Percentiles rank a stretch among this genome's conserved stretches.
Evolutionary conservation across 495 filamentous ascomycete species (phyloP).

Genomic region (Xylaria longipes): DNA sequence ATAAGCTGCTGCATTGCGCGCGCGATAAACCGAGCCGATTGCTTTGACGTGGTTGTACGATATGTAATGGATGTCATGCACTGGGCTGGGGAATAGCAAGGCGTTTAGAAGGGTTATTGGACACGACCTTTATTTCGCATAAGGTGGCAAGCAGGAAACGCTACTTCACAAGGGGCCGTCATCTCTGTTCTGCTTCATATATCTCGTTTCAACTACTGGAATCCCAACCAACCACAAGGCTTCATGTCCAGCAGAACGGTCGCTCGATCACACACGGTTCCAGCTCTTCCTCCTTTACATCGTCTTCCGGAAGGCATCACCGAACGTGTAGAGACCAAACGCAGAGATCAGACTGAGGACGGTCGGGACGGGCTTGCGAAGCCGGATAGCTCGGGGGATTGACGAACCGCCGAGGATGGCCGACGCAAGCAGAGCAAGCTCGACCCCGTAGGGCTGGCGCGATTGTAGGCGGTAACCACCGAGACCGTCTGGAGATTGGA

Average conservation of each 20-base stretch:
- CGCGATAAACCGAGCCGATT: background rate
- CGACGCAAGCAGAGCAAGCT: slow-evolving; percentile 79
- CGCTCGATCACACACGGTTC: slow-evolving; percentile 2
- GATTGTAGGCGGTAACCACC: slow-evolving; percentile 73
- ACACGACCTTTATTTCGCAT: slow-evolving; percentile 5
- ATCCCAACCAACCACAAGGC: background rate
- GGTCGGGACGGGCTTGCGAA: slow-evolving; percentile 77
- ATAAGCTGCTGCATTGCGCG: slow-evolving; percentile 12
- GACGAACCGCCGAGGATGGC: slow-evolving; percentile 79
- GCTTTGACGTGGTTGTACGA: background rate
- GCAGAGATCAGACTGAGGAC: slow-evolving; percentile 69
- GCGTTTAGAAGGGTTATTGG: slow-evolving; percentile 13
- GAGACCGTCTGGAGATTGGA: slow-evolving; percentile 57
- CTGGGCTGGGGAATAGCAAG: slow-evolving; percentile 1
- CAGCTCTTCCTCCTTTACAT: slow-evolving; percentile 33
- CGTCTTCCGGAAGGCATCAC: slow-evolving; percentile 56
- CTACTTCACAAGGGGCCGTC: background rate
- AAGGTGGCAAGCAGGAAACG: background rate
- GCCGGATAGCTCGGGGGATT: slow-evolving; percentile 82
- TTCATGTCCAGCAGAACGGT: background rate
- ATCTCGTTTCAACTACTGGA: background rate
- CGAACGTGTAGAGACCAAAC: slow-evolving; percentile 66
- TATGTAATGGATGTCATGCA: background rate
- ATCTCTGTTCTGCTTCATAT: background rate
- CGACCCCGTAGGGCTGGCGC: slow-evolving; percentile 72